A percentile compares a stretch with the other conserved stretches of the same genome.
Conservation (phyloP, 371 early-diverging fungal genomes). For the Ordospora pajunii region DNA sequence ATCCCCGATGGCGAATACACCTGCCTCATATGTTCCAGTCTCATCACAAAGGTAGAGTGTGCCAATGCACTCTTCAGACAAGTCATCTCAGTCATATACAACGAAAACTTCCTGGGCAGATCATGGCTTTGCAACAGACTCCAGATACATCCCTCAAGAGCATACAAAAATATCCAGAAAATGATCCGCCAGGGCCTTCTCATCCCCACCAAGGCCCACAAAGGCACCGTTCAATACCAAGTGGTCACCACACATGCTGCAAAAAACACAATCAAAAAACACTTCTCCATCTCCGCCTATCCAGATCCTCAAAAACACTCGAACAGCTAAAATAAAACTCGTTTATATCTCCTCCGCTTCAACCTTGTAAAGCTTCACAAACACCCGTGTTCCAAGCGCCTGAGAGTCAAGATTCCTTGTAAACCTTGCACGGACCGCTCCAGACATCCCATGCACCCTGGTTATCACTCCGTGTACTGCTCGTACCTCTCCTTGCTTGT, state of each 20-base stretch:
- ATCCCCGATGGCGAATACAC: conserved; percentile 24
- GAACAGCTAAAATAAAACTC: neutral
- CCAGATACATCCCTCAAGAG: neutral
- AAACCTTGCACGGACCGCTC: conserved; percentile 58
- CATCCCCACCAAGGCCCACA: neutral
- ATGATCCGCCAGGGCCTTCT: conserved; percentile 42
- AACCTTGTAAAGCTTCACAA: conserved; percentile 49
- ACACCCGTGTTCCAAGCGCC: conserved; percentile 48
- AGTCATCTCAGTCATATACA: conserved; percentile 27
- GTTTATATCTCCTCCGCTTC: conserved; percentile 10
- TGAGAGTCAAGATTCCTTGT: conserved; percentile 57
- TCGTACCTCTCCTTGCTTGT: conserved; percentile 34
- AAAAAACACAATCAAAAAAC: conserved; percentile 37
- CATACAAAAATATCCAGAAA: conserved; percentile 3
- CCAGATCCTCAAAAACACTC: neutral
- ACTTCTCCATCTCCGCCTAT: conserved; percentile 15
- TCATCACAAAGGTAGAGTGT: neutral
- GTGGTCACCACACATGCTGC: conserved; percentile 20
- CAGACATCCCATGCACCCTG: conserved; percentile 58
- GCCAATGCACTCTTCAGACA: conserved; percentile 27
- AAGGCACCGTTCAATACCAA: conserved; percentile 14
- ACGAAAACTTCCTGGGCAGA: neutral
- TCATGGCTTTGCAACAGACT: conserved; percentile 23
- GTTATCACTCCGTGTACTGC: conserved; percentile 49
- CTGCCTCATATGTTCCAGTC: conserved; percentile 23